Conservation (phyloP, 192 early-diverging fungal species). For the Piromyces sp. region DNA sequence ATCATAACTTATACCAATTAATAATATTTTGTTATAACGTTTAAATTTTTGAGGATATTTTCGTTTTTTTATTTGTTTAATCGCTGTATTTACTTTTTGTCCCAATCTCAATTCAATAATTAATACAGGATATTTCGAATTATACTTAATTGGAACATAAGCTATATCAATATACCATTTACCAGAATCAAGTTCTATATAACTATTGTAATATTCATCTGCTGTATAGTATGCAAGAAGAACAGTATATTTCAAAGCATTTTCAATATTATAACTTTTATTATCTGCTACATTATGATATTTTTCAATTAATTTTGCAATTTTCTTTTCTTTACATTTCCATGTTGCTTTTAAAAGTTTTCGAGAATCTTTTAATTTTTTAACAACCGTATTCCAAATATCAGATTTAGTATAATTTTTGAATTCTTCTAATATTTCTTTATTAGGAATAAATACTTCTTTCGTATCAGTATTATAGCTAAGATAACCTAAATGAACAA, state of each 20-base stretch:
- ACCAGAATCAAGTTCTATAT: no score
- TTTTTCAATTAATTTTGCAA: neutral
- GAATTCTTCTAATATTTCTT: neutral
- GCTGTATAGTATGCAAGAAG: neutral
- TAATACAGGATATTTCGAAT: neutral
- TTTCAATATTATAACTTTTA: neutral
- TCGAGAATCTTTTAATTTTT: neutral
- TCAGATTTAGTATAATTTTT: neutral
- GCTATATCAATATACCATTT: neutral
- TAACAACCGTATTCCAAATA: neutral
- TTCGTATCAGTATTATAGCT: neutral
- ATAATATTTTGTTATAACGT: no score
- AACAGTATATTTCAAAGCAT: neutral
- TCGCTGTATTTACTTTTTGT: no score
- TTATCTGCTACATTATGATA: neutral
- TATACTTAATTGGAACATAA: neutral
- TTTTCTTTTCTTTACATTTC: neutral
- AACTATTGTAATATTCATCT: neutral
- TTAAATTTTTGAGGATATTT: no score
- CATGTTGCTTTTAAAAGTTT: neutral
- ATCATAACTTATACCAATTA: no score
- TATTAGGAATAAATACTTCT: neutral
- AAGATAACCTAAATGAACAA: neutral
- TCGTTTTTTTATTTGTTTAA: no score
- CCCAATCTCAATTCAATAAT: no score